These are phyloP conservation scores for Aegle marmelos DNA, from an alignment of 345 rosid species.

Conservation along the genomic window DNA sequence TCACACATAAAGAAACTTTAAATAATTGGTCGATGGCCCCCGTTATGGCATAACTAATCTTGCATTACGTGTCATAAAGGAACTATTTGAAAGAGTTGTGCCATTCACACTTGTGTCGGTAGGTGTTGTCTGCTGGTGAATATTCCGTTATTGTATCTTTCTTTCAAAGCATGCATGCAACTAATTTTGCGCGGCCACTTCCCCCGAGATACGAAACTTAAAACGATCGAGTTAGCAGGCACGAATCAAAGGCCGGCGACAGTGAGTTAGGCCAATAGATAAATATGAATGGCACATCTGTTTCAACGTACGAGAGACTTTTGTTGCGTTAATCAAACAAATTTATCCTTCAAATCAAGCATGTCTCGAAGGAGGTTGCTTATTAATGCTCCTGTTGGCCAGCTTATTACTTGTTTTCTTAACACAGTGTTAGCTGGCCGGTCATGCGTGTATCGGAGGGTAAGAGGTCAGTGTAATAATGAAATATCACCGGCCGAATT, in stretches of 20 bases:
- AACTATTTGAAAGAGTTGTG: too few relatives aligned
- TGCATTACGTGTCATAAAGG: too few relatives aligned
- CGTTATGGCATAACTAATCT: too few relatives aligned
- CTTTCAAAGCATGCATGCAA: background rate
- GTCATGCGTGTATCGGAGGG: background rate
- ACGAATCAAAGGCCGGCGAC: background rate
- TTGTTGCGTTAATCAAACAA: background rate
- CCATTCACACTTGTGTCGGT: too few relatives aligned
- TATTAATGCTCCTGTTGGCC: background rate
- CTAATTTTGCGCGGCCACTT: background rate
- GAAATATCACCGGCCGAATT: slow-evolving; percentile 8
- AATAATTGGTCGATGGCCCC: too few relatives aligned
- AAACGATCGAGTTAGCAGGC: background rate
- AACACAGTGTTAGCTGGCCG: background rate
- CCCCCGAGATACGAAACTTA: background rate
- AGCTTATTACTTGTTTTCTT: background rate
- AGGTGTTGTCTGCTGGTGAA: background rate
- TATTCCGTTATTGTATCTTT: background rate
- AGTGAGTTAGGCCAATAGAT: background rate
- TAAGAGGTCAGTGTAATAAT: background rate
- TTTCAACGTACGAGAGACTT: background rate
- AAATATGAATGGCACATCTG: background rate
- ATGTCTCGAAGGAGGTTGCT: background rate
- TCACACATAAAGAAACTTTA: too few relatives aligned
- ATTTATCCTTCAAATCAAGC: background rate